Evolutionary conservation across 257 asterid species (phyloP).

Genomic region (Lithospermum erythrorhizon): DNA sequence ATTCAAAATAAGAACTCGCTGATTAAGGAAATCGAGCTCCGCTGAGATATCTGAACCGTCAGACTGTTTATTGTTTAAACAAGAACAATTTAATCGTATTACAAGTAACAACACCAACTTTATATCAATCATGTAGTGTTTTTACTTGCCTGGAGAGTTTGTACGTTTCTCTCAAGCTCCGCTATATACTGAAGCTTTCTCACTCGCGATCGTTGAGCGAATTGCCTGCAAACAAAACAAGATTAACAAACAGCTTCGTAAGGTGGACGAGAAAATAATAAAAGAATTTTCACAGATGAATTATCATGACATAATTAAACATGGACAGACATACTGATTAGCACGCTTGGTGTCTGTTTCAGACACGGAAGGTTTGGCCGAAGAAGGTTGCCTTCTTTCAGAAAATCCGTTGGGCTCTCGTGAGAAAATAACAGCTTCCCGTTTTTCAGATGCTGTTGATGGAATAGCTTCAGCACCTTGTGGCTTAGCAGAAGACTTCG

Average conservation of each 20-base stretch:
- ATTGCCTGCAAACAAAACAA: constrained; percentile 52
- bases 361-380: constrained; percentile 33
- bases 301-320: constrained; percentile 4
- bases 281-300: background rate
- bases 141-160: constrained; percentile 79
- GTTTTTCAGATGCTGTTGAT: constrained; percentile 36
- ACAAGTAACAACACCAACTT: constrained; percentile 8
- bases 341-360: constrained; percentile 88
- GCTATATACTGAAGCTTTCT: constrained; percentile 92
- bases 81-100: constrained; percentile 13
- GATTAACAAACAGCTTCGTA: background rate
- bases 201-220: constrained; percentile 96
- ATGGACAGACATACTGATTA: constrained; percentile 62
- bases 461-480: constrained; percentile 49
- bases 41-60: constrained; percentile 85
- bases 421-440: constrained; percentile 32
- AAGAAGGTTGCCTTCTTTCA: constrained; percentile 52
- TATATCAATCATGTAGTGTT: constrained; percentile 10
- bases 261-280: no score
- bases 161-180: constrained; percentile 85
- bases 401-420: constrained; percentile 40
- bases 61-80: constrained; percentile 61
- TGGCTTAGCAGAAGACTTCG: constrained; percentile 28
- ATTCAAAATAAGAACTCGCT: constrained; percentile 72
- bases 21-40: constrained; percentile 82